A percentile compares a stretch with the other conserved stretches of the same genome.
phyloP scores from a whole-genome alignment of 225 moss, liverwort and hornwort genomes.

The Antitrichia curtipendula region DNA sequence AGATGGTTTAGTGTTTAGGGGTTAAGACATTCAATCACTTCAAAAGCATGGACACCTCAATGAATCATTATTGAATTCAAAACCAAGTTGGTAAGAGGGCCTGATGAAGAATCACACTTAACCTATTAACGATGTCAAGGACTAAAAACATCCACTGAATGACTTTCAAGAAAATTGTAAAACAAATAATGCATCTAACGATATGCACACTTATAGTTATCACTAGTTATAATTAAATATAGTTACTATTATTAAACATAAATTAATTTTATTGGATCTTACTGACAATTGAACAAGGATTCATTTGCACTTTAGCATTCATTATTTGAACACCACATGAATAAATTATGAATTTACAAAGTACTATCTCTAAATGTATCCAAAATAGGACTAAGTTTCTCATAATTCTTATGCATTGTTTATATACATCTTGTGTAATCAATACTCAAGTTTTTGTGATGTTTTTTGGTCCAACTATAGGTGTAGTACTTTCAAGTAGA shows the following conservation, averaged over 20 bases:
- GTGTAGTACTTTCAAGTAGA: accelerated
- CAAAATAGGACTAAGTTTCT: neutral
- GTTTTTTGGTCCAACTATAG: neutral
- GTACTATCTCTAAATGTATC: accelerated
- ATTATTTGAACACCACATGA: neutral
- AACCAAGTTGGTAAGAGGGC: neutral
- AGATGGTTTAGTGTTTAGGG: neutral
- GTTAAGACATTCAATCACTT: neutral
- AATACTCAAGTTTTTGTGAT: accelerated
- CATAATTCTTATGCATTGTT: neutral
- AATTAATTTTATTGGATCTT: neutral
- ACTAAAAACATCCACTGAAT: neutral
- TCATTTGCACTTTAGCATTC: neutral
- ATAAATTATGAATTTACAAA: neutral
- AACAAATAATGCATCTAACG: neutral
- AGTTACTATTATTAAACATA: neutral
- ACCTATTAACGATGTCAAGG: neutral
- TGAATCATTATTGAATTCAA: neutral
- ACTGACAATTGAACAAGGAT: neutral
- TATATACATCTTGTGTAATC: neutral
- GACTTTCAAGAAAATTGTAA: accelerated
- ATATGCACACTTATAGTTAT: neutral
- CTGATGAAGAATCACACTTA: neutral
- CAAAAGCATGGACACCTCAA: neutral
- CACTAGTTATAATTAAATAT: neutral